These are phyloP conservation scores for Globisporangium barbulae DNA, from an alignment of 352 stramenopile genomes.

Conservation along the genomic window DNA sequence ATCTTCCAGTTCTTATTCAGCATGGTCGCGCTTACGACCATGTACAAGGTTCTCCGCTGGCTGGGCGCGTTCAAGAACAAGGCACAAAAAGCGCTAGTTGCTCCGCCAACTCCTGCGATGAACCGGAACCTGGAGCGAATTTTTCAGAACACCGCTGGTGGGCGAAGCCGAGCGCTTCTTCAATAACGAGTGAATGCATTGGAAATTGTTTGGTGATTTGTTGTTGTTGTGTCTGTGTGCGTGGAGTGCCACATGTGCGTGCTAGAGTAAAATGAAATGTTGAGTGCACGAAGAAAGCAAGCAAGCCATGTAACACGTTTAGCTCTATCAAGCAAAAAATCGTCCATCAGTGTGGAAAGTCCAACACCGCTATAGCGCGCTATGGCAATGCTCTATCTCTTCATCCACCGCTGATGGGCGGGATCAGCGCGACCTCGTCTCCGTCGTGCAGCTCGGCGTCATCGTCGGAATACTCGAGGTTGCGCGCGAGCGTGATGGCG, in stretches of 20 bases:
- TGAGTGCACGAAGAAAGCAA: background rate
- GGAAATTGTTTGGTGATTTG: background rate
- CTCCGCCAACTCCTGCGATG: conserved; percentile 25
- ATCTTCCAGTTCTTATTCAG: conserved; percentile 81
- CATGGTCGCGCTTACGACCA: conserved; percentile 40
- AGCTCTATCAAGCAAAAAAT: conserved; percentile 6
- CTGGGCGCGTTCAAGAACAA: conserved; percentile 41
- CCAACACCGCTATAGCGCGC: background rate
- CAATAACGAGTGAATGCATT: conserved; percentile 11
- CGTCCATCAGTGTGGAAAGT: conserved; percentile 10
- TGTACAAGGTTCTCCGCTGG: conserved; percentile 67
- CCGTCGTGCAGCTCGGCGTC: conserved; percentile 46
- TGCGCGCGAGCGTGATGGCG: conserved; percentile 64
- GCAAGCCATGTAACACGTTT: background rate
- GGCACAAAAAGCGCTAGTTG: conserved; percentile 29
- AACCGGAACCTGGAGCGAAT: conserved; percentile 59
- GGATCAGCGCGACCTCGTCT: conserved; percentile 82
- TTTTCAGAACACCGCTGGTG: conserved; percentile 57
- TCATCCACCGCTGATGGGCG: conserved; percentile 72
- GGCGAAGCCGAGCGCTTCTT: conserved; percentile 13
- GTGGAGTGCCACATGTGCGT: background rate
- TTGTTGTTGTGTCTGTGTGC: background rate
- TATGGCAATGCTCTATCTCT: background rate
- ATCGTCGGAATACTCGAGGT: conserved; percentile 68
- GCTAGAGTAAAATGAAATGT: conserved; percentile 4